Evolutionary conservation across 179 eudicot species (phyloP).

Genomic region (Monotropa hypopitys): DNA sequence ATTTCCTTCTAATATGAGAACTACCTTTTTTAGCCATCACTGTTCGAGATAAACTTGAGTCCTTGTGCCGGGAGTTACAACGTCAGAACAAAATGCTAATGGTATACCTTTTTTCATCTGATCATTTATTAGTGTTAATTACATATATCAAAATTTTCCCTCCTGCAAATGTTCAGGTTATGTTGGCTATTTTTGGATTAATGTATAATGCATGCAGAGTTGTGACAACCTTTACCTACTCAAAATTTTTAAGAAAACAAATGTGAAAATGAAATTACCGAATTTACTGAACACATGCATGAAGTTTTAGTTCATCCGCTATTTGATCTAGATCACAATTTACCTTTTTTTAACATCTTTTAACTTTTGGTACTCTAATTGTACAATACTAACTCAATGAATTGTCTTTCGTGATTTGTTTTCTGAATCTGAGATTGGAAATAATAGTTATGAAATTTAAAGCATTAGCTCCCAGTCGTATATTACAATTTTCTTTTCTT

Average conservation of each 20-base stretch:
- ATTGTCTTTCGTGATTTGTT: not conserved
- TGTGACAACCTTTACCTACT: not conserved
- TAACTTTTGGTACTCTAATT: not conserved
- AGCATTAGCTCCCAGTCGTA: not conserved
- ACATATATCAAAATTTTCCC: not conserved
- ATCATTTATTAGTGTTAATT: not conserved
- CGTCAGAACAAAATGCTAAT: conserved; percentile 80
- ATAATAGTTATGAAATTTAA: not conserved
- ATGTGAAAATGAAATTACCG: not conserved
- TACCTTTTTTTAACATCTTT: not conserved
- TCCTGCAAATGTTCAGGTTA: not conserved
- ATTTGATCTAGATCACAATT: not conserved
- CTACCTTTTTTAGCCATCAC: conserved; percentile 46
- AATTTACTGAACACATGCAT: not conserved
- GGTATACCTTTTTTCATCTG: conserved; percentile 34
- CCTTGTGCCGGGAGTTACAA: conserved; percentile 85
- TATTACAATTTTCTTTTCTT: not conserved
- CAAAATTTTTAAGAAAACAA: not conserved
- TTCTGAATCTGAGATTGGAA: not conserved
- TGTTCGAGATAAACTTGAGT: conserved; percentile 85
- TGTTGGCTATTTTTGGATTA: not conserved
- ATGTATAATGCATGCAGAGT: not conserved
- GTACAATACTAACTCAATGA: not conserved
- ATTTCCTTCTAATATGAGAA: not conserved
- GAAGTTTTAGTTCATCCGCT: not conserved